Percentiles rank a stretch among this genome's conserved stretches.
Evolutionary conservation across 805 yeast genomes (phyloP).

Genomic region (Yarrowia sp.): DNA sequence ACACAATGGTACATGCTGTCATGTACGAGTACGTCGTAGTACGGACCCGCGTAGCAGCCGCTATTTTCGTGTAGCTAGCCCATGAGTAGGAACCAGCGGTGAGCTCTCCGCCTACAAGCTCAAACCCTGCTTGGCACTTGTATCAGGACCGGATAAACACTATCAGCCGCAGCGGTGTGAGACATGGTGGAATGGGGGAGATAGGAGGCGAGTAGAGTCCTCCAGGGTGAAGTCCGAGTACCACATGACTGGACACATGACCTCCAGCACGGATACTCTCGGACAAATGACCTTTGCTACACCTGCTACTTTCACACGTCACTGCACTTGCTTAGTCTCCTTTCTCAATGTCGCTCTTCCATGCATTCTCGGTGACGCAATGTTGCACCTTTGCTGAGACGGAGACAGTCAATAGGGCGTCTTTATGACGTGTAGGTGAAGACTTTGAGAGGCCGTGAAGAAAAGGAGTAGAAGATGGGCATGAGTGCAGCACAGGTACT

Average conservation of each 20-base stretch:
- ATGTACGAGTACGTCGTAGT: too few species aligned
- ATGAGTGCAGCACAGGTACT: too few species aligned
- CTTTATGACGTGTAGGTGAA: too few species aligned
- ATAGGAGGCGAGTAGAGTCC: background rate
- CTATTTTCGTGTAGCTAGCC: background rate
- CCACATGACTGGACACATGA: background rate
- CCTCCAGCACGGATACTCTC: background rate
- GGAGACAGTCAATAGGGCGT: background rate
- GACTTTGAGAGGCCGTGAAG: too few species aligned
- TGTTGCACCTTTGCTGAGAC: background rate
- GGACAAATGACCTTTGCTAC: too few species aligned
- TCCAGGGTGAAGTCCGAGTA: too few species aligned
- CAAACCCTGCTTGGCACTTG: conserved; percentile 29
- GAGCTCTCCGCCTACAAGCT: background rate
- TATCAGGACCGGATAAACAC: conserved; percentile 18
- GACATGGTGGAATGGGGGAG: conserved; percentile 8
- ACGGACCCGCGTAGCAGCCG: too few species aligned
- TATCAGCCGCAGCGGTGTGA: conserved; percentile 14
- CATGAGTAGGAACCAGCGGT: background rate
- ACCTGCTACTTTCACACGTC: too few species aligned
- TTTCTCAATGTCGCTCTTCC: background rate
- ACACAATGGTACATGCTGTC: too few species aligned
- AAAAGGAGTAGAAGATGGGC: too few species aligned
- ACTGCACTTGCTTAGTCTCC: conserved; percentile 17
- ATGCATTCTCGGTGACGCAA: conserved; percentile 33